Conservation (phyloP, 2,329 filamentous ascomycete species). For the Amylocarpus encephaloides region DNA sequence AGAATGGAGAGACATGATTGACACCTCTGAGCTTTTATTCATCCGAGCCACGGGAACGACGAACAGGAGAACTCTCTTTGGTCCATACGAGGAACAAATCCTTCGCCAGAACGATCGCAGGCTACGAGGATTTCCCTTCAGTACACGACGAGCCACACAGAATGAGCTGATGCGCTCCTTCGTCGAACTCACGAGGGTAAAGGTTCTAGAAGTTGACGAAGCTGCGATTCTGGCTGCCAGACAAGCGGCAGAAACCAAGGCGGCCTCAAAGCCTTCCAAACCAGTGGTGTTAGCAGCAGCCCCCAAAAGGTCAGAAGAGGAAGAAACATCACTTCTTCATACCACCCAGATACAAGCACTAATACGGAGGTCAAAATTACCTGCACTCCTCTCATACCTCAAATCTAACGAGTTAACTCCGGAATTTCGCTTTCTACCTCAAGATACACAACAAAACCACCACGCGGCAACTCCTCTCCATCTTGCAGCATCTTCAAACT, state of each 20-base stretch:
- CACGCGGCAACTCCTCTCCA: slow-evolving; percentile 78
- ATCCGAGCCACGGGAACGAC: slow-evolving; percentile 81
- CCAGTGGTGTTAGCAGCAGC: slow-evolving; percentile 38
- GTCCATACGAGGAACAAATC: slow-evolving; percentile 84
- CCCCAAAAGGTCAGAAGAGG: slow-evolving; percentile 68
- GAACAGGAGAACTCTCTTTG: slow-evolving; percentile 82
- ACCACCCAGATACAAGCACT: slow-evolving; percentile 84
- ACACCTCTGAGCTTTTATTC: slow-evolving; percentile 79
- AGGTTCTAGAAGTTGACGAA: slow-evolving; percentile 73
- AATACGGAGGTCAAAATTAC: slow-evolving; percentile 82
- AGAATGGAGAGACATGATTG: slow-evolving; percentile 82
- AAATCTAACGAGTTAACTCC: slow-evolving; percentile 65
- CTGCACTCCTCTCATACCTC: slow-evolving; percentile 78
- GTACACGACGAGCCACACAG: slow-evolving; percentile 83
- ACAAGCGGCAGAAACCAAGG: slow-evolving; percentile 39
- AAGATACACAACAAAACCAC: slow-evolving; percentile 59
- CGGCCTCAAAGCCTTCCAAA: slow-evolving; percentile 39
- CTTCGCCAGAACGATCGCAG: slow-evolving; percentile 72
- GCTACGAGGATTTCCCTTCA: slow-evolving; percentile 86
- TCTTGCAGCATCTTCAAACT: slow-evolving; percentile 75
- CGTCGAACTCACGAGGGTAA: slow-evolving; percentile 85
- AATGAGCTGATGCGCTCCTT: slow-evolving; percentile 92
- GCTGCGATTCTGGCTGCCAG: slow-evolving; percentile 47
- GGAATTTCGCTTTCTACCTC: slow-evolving; percentile 69
- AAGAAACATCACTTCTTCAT: slow-evolving; percentile 75